Evolutionary conservation across 2,329 filamentous ascomycete genomes (phyloP).

Genomic region (Colletotrichum kahawae): DNA sequence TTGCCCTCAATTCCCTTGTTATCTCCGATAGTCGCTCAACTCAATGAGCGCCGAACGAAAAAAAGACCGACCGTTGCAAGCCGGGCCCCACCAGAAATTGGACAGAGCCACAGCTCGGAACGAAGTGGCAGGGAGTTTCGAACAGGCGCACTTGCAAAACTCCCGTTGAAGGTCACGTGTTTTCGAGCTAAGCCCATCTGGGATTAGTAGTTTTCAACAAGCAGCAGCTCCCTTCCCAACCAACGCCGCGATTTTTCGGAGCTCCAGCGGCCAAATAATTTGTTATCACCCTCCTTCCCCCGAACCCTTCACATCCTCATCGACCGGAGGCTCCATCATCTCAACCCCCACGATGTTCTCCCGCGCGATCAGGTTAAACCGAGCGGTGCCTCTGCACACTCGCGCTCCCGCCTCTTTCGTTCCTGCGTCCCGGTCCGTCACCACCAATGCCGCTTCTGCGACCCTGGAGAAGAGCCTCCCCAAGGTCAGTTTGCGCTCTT

Average conservation of each 20-base stretch:
- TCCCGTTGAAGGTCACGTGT: slow-evolving; percentile 32
- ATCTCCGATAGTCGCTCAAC: slow-evolving; percentile 14
- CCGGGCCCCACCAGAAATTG: slow-evolving; percentile 5
- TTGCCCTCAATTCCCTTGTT: not conserved
- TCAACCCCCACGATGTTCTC: slow-evolving; percentile 66
- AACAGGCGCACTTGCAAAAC: slow-evolving; percentile 8
- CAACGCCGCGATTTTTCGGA: slow-evolving; percentile 50
- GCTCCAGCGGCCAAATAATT: slow-evolving; percentile 37
- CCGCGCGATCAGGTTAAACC: slow-evolving; percentile 67
- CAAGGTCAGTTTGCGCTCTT: slow-evolving; percentile 41
- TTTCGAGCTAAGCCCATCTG: slow-evolving; percentile 25
- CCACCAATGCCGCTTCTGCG: slow-evolving; percentile 91
- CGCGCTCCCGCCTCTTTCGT: slow-evolving; percentile 48
- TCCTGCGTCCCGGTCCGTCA: slow-evolving; percentile 75
- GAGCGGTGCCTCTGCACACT: slow-evolving; percentile 64
- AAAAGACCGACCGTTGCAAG: slow-evolving; percentile 14
- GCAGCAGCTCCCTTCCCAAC: slow-evolving; percentile 35
- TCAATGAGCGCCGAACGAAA: not conserved
- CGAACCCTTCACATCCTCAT: slow-evolving; percentile 33
- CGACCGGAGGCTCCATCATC: slow-evolving; percentile 34
- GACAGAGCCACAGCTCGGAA: not conserved
- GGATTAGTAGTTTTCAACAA: slow-evolving; percentile 43
- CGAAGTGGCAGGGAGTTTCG: not conserved
- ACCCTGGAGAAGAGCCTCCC: slow-evolving; percentile 80
- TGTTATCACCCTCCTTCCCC: slow-evolving; percentile 31